phyloP scores from a whole-genome alignment of 345 rosid species.

The Pseudoturritis turrita region DNA sequence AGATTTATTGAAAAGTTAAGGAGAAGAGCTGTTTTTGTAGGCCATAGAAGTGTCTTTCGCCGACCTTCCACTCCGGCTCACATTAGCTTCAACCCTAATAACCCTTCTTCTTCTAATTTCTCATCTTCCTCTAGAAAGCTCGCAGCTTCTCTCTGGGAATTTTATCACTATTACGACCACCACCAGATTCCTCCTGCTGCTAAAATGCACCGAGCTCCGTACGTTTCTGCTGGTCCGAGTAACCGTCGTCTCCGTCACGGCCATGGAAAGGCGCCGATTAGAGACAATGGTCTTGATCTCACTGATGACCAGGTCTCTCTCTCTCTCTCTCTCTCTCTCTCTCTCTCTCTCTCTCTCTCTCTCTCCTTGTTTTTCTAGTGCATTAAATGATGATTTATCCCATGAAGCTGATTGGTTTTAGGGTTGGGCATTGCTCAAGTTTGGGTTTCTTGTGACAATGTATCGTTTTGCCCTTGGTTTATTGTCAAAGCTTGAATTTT shows the following conservation, averaged over 20 bases:
- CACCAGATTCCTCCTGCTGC: slow-evolving; percentile 27
- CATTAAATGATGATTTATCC: not conserved
- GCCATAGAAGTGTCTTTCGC: slow-evolving; percentile 26
- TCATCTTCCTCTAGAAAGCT: slow-evolving; percentile 31
- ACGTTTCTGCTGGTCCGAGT: slow-evolving; percentile 30
- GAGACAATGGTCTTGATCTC: slow-evolving; percentile 54
- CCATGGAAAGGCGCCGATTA: slow-evolving; percentile 29
- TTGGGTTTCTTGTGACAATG: not conserved
- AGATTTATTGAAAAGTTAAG: slow-evolving; percentile 21
- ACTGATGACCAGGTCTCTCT: slow-evolving; percentile 68
- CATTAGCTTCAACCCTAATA: slow-evolving; percentile 26
- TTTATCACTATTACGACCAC: slow-evolving; percentile 44
- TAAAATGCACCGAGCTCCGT: slow-evolving; percentile 54
- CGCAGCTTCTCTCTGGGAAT: slow-evolving; percentile 41
- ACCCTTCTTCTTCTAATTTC: not conserved
- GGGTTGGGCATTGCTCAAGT: slow-evolving; percentile 3
- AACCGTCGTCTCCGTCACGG: slow-evolving; percentile 47
- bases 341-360: not conserved
- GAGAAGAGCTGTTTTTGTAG: slow-evolving; percentile 31
- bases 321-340: not conserved
- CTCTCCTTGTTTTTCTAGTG: not conserved
- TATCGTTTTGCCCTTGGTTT: not conserved
- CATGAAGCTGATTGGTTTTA: not conserved
- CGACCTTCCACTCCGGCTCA: slow-evolving; percentile 26
- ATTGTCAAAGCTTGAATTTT: slow-evolving; percentile 15